These are phyloP conservation scores for Diaporthe australafricana DNA, from an alignment of 2,329 filamentous ascomycete genomes.

Conservation along the genomic window DNA sequence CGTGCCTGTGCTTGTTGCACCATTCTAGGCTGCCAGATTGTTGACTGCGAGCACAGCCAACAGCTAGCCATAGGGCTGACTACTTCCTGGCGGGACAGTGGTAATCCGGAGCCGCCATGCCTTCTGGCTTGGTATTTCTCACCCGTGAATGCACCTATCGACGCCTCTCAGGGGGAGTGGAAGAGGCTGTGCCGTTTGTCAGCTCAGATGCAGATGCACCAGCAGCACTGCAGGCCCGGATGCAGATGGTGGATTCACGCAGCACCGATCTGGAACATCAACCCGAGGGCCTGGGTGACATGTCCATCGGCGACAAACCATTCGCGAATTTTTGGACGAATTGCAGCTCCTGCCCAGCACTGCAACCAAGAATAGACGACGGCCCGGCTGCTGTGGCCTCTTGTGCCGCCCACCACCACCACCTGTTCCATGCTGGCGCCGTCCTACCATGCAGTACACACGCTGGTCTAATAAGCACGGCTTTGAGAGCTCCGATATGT, in stretches of 20 bases:
- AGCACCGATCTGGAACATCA: constrained; percentile 36
- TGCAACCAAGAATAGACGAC: constrained; percentile 35
- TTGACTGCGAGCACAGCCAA: constrained; percentile 12
- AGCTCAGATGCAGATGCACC: constrained; percentile 15
- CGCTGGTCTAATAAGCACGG: constrained; percentile 23
- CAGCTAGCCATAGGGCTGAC: constrained; percentile 19
- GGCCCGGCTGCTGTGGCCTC: constrained; percentile 26
- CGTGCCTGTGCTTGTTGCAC: constrained; percentile 5
- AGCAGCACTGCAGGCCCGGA: constrained; percentile 35
- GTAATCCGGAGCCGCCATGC: constrained; percentile 7
- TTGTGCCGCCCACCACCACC: not conserved
- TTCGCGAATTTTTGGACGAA: constrained; percentile 31
- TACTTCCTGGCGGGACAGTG: not conserved
- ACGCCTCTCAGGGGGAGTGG: not conserved
- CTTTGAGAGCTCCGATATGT: constrained; percentile 30
- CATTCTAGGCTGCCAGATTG: constrained; percentile 18
- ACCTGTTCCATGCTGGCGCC: constrained; percentile 9
- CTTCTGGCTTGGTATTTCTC: not conserved
- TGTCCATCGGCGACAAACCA: constrained; percentile 30
- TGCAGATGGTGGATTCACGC: constrained; percentile 25
- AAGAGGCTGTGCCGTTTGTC: constrained; percentile 34
- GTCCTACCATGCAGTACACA: constrained; percentile 4
- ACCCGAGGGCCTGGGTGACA: constrained; percentile 37
- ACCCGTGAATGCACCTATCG: constrained; percentile 11
- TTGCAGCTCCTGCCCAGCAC: constrained; percentile 12